phyloP scores from a whole-genome alignment of 257 asterid species.

The Petunia axillaris region DNA sequence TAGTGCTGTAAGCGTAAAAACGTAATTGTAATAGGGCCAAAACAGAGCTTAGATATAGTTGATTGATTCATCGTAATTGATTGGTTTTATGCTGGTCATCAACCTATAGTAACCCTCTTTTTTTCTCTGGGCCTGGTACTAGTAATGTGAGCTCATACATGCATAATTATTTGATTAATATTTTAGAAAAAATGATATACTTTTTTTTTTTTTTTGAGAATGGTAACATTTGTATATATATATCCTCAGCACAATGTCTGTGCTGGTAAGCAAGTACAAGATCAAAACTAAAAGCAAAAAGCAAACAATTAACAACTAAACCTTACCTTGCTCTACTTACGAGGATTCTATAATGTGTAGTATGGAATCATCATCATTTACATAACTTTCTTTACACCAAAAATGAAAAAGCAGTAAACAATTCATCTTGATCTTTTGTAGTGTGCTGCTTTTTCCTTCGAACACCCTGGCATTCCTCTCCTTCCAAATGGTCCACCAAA shows the following conservation, averaged over 20 bases:
- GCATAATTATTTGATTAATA: neutral
- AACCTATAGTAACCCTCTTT: neutral
- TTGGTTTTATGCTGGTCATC: neutral
- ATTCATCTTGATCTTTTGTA: too few species aligned
- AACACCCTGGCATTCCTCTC: too few species aligned
- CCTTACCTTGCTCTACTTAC: neutral
- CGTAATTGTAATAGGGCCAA: neutral
- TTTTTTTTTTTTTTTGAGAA: too few species aligned
- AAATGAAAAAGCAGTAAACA: too few species aligned
- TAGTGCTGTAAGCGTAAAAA: conserved; percentile 12
- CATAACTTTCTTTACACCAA: too few species aligned
- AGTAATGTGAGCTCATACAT: neutral
- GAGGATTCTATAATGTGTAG: neutral
- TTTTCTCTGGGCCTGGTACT: neutral
- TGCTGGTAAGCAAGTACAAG: too few species aligned
- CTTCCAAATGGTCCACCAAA: too few species aligned
- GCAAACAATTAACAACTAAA: too few species aligned
- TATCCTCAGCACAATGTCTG: too few species aligned
- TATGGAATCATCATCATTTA: neutral
- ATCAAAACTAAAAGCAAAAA: too few species aligned
- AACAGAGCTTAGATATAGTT: neutral
- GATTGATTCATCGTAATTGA: conserved; percentile 3
- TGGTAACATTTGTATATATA: too few species aligned
- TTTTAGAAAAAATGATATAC: neutral
- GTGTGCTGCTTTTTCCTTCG: too few species aligned